Percentiles rank a stretch among this genome's conserved stretches.
These are phyloP conservation scores for Eucalyptus rudis DNA, from an alignment of 345 rosid genomes.

Conservation along the genomic window DNA sequence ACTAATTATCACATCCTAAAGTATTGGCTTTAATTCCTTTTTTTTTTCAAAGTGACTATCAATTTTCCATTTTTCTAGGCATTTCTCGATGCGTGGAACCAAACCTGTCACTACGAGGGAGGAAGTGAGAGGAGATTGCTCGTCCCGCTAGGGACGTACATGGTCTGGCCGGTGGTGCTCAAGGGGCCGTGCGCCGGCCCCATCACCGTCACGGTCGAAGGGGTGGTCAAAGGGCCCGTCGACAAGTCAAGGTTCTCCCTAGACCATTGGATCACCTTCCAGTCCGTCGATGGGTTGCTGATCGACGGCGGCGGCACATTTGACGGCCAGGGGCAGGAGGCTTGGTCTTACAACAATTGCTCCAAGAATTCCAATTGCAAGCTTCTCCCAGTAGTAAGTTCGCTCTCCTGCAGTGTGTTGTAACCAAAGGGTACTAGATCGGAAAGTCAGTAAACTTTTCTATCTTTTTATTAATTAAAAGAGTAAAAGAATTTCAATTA, in stretches of 20 bases:
- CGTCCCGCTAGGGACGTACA: constrained; percentile 11
- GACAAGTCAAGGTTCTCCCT: not conserved
- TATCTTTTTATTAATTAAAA: not conserved
- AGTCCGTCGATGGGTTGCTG: not conserved
- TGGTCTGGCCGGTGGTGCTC: not conserved
- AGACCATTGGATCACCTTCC: constrained; percentile 8
- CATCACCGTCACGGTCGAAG: not conserved
- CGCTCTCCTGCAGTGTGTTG: not conserved
- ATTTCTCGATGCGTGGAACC: constrained; percentile 4
- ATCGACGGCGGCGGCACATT: constrained; percentile 5
- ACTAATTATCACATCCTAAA: not conserved
- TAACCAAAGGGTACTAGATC: too few relatives aligned
- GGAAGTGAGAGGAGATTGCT: not conserved
- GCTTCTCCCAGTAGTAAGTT: constrained; percentile 1
- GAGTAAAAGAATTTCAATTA: not conserved
- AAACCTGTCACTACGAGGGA: not conserved
- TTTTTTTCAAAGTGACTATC: not conserved
- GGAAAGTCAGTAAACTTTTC: not conserved
- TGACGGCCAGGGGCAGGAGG: constrained; percentile 10
- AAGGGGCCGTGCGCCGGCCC: constrained; percentile 20
- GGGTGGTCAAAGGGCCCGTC: constrained; percentile 2
- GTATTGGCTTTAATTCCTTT: not conserved
- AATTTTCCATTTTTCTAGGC: not conserved
- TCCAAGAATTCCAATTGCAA: not conserved
- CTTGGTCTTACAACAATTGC: constrained; percentile 11